Conservation (phyloP, 495 filamentous ascomycete species). For the Lichenothelia convexa region DNA sequence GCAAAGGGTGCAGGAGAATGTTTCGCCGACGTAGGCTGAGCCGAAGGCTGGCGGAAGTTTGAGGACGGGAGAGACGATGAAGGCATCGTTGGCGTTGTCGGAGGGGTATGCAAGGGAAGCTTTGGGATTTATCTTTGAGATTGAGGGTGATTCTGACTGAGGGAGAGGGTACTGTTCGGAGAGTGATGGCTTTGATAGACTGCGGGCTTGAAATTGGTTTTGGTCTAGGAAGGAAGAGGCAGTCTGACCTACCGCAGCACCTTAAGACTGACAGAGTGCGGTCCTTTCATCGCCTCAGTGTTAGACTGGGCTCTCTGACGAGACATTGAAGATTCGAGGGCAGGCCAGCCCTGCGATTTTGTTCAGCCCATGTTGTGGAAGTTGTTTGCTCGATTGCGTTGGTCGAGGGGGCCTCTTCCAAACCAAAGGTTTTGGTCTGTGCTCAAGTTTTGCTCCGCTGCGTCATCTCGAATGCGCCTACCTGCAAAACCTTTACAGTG, state of each 20-base stretch:
- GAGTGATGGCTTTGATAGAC: conserved; percentile 25
- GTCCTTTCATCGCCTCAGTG: conserved; percentile 49
- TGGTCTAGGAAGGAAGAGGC: neutral
- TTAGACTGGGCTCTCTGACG: conserved; percentile 16
- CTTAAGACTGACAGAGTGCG: conserved; percentile 76
- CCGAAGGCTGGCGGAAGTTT: conserved; percentile 89
- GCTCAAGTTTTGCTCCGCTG: too few relatives aligned
- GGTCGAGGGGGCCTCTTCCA: too few relatives aligned
- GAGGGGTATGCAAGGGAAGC: conserved; percentile 37
- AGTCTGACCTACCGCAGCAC: conserved; percentile 39
- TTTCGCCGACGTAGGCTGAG: conserved; percentile 87
- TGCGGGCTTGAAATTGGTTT: conserved; percentile 11
- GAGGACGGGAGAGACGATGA: conserved; percentile 46
- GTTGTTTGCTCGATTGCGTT: too few relatives aligned
- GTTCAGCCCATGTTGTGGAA: too few relatives aligned
- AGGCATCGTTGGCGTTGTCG: conserved; percentile 27
- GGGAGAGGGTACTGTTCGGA: conserved; percentile 36
- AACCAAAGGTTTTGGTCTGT: too few relatives aligned
- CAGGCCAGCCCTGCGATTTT: too few relatives aligned
- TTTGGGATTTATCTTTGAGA: conserved; percentile 28
- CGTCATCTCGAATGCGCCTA: too few relatives aligned
- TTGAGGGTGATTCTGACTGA: neutral
- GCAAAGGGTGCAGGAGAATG: conserved; percentile 83
- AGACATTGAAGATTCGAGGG: too few relatives aligned
- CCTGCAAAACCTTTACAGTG: too few relatives aligned